phyloP scores from a whole-genome alignment of 2,329 filamentous ascomycete genomes.

The Botrytis deweyae region DNA sequence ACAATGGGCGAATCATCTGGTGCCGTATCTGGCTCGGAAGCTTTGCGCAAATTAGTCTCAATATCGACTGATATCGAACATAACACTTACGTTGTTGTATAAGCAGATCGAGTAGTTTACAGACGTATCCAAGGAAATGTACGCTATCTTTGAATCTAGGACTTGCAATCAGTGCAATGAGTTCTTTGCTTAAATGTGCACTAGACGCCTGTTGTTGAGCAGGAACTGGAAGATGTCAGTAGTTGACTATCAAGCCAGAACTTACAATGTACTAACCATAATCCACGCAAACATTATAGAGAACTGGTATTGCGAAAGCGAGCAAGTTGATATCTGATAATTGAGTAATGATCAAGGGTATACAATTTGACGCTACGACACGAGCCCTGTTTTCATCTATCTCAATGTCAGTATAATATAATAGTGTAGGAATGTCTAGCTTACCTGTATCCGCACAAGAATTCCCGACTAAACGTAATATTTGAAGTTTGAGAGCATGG shows the following conservation, averaged over 20 bases:
- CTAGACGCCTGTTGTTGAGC: constrained; percentile 57
- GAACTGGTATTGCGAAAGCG: constrained; percentile 56
- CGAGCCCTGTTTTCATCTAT: constrained; percentile 59
- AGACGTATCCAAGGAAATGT: constrained; percentile 52
- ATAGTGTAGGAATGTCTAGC: constrained; percentile 13
- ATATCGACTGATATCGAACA: neutral
- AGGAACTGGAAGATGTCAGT: constrained; percentile 42
- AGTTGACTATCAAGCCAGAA: constrained; percentile 25
- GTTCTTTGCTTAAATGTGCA: constrained; percentile 49
- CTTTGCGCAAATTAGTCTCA: constrained; percentile 26
- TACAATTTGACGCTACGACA: constrained; percentile 50
- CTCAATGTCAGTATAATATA: constrained; percentile 13
- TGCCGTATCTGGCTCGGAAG: constrained; percentile 35
- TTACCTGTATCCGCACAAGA: constrained; percentile 60
- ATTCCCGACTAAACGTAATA: constrained; percentile 60
- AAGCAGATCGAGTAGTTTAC: constrained; percentile 57
- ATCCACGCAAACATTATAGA: constrained; percentile 63
- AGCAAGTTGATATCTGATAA: constrained; percentile 49
- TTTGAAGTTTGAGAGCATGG: constrained; percentile 49
- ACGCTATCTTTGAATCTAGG: constrained; percentile 45
- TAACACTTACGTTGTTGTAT: constrained; percentile 47
- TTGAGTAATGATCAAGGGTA: constrained; percentile 50
- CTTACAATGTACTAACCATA: constrained; percentile 50
- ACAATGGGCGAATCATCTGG: constrained; percentile 49
- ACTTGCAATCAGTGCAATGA: constrained; percentile 51